Percentiles rank a stretch among this genome's conserved stretches.
These are phyloP conservation scores for Plasmodium vinckei DNA, from an alignment of 169 alveolate species.

Conservation along the genomic window DNA sequence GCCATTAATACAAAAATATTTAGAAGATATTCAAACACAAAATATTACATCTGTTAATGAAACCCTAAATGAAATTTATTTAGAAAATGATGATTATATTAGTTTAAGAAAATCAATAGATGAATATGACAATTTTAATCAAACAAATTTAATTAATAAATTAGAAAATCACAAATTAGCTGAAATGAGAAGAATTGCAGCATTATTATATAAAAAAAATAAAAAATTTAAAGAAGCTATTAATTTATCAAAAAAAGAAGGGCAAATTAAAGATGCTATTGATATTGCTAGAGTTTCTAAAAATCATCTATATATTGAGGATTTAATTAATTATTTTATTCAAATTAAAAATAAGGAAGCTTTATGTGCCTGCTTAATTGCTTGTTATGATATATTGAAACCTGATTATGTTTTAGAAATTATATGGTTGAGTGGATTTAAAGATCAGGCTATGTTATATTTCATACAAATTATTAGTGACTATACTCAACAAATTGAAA, in stretches of 20 bases:
- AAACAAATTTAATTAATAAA: constrained; percentile 91
- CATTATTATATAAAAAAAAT: constrained; percentile 93
- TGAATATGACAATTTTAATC: constrained; percentile 96
- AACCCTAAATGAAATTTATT: constrained; percentile 96
- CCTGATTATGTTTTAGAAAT: constrained; percentile 98
- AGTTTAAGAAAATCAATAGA: constrained; percentile 93
- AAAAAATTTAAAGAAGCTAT: constrained; percentile 93
- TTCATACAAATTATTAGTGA: constrained; percentile 94
- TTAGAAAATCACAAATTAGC: constrained; percentile 96
- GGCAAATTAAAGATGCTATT: constrained; percentile 81
- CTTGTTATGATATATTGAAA: constrained; percentile 96
- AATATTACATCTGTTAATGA: constrained; percentile 97
- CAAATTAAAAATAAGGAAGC: constrained; percentile 92
- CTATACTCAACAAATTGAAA: constrained; percentile 84
- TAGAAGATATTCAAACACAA: constrained; percentile 88
- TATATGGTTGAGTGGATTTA: constrained; percentile 97
- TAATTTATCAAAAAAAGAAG: constrained; percentile 90
- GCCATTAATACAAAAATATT: constrained; percentile 86
- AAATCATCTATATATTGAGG: constrained; percentile 91
- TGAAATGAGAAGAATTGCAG: constrained; percentile 98
- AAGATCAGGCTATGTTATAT: constrained; percentile 97
- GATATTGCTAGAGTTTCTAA: constrained; percentile 81
- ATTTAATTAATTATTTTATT: constrained; percentile 92
- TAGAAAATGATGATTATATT: constrained; percentile 97
- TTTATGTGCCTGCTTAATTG: constrained; percentile 97